These are phyloP conservation scores for Aspergillus incahuasiensis DNA, from an alignment of 495 filamentous ascomycete genomes.

Conservation along the genomic window DNA sequence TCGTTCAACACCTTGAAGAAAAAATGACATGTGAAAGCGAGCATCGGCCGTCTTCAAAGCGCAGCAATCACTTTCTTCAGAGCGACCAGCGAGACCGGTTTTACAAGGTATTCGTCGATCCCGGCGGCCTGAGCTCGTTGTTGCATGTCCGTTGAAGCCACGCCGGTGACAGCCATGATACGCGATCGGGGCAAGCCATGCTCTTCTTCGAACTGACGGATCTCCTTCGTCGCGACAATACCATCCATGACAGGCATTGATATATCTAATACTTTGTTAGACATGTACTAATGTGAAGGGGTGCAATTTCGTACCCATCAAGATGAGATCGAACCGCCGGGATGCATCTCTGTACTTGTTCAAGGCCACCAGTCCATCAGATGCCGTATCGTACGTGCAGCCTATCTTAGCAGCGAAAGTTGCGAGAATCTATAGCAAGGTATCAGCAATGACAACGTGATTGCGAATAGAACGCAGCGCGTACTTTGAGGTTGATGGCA, in stretches of 20 bases:
- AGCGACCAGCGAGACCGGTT: conserved; percentile 30
- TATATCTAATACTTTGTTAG: conserved; percentile 6
- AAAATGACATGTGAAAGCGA: no score
- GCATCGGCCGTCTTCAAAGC: background rate
- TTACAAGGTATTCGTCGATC: conserved; percentile 36
- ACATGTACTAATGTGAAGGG: background rate
- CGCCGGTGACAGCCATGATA: conserved; percentile 33
- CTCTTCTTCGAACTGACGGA: conserved; percentile 19
- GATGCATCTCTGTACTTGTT: conserved; percentile 33
- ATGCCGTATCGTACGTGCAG: conserved; percentile 43
- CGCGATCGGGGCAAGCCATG: conserved; percentile 10
- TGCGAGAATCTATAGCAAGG: conserved; percentile 13
- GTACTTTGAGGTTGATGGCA: conserved; percentile 30
- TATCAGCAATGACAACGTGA: background rate
- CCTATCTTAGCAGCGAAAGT: conserved; percentile 42
- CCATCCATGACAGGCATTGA: conserved; percentile 28
- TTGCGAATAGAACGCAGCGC: background rate
- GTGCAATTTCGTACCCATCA: conserved; percentile 31
- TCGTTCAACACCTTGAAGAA: no score
- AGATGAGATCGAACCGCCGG: conserved; percentile 39
- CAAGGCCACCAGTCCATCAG: conserved; percentile 52
- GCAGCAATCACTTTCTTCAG: conserved; percentile 23
- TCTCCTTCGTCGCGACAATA: conserved; percentile 19
- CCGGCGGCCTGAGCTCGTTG: conserved; percentile 31
- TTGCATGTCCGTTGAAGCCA: conserved; percentile 28